Percentiles rank a stretch among this genome's conserved stretches.
phyloP scores from a whole-genome alignment of 352 stramenopile genomes.

The Pythium vanterpoolii region DNA sequence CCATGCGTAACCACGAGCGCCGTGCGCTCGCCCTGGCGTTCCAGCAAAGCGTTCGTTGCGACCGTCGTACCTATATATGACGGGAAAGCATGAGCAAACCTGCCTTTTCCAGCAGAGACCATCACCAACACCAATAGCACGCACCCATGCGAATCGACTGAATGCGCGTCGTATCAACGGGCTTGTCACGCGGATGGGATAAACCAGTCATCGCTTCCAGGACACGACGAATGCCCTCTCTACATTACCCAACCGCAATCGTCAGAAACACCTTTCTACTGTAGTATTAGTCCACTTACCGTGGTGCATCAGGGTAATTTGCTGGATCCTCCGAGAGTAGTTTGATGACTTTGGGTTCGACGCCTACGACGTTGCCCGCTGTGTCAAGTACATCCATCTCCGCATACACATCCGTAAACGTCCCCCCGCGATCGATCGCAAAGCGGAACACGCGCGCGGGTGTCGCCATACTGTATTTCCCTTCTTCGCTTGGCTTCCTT shows the following conservation, averaged over 20 bases:
- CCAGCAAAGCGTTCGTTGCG: constrained; percentile 98
- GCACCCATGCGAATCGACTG: constrained; percentile 96
- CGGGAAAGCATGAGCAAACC: not conserved
- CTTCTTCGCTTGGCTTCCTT: not conserved
- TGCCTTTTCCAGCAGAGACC: not conserved
- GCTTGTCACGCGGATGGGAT: constrained; percentile 76
- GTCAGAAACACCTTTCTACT: not conserved
- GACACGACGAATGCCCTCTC: constrained; percentile 92
- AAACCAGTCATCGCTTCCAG: constrained; percentile 91
- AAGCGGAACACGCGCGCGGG: constrained; percentile 87
- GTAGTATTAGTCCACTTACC: constrained; percentile 39
- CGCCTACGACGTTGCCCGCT: constrained; percentile 36
- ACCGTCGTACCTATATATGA: constrained; percentile 90
- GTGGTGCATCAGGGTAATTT: constrained; percentile 97
- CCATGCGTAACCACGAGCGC: constrained; percentile 94
- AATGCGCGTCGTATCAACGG: constrained; percentile 89
- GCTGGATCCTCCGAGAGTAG: constrained; percentile 96
- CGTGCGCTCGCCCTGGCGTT: constrained; percentile 94
- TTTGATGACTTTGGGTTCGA: constrained; percentile 91
- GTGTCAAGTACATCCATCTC: constrained; percentile 86
- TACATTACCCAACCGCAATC: constrained; percentile 16
- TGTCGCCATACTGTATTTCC: constrained; percentile 4
- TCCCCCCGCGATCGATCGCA: constrained; percentile 96
- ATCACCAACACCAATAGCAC: too few relatives aligned
- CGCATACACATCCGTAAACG: constrained; percentile 98